These are phyloP conservation scores for Naganishia friedmannii DNA, from an alignment of 768 basidiomycete genomes.

Conservation along the genomic window DNA sequence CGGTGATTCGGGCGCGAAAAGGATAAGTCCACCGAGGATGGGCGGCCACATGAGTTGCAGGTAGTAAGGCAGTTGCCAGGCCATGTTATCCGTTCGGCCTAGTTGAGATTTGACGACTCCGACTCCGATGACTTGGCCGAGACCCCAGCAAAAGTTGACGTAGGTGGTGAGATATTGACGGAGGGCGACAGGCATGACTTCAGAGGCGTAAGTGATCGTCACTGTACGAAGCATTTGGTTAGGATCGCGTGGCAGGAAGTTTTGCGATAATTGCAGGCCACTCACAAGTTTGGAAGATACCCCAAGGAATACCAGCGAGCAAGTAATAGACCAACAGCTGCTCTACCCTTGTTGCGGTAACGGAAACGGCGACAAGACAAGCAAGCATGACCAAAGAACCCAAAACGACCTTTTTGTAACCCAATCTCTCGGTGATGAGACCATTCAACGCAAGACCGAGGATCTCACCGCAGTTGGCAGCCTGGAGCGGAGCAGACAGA, in stretches of 20 bases:
- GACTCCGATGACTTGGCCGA: slow-evolving; percentile 49
- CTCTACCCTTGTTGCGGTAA: slow-evolving; percentile 23
- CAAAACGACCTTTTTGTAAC: slow-evolving; percentile 50
- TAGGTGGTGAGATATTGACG: slow-evolving; percentile 47
- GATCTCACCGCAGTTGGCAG: slow-evolving; percentile 51
- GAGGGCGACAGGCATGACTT: slow-evolving; percentile 47
- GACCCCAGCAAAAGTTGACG: slow-evolving; percentile 49
- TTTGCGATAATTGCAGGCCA: neutral
- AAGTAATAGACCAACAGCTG: slow-evolving; percentile 28
- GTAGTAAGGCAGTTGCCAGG: slow-evolving; percentile 42
- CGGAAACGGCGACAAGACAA: slow-evolving; percentile 39
- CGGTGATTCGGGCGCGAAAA: slow-evolving; percentile 44
- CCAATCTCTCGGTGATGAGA: slow-evolving; percentile 49
- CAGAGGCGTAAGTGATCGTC: slow-evolving; percentile 48
- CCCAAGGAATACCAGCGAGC: slow-evolving; percentile 31
- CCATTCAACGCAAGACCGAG: slow-evolving; percentile 53
- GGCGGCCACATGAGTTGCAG: slow-evolving; percentile 46
- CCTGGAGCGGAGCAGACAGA: slow-evolving; percentile 32
- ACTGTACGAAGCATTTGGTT: neutral
- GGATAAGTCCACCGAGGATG: slow-evolving; percentile 37
- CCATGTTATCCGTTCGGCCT: slow-evolving; percentile 24
- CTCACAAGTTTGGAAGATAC: slow-evolving; percentile 28
- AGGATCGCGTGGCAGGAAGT: too few relatives aligned
- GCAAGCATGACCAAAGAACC: slow-evolving; percentile 39
- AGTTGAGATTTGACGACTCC: slow-evolving; percentile 43